These are phyloP conservation scores for Acephala macrosclerotiorum DNA, from an alignment of 2,329 filamentous ascomycete genomes.

Conservation along the genomic window DNA sequence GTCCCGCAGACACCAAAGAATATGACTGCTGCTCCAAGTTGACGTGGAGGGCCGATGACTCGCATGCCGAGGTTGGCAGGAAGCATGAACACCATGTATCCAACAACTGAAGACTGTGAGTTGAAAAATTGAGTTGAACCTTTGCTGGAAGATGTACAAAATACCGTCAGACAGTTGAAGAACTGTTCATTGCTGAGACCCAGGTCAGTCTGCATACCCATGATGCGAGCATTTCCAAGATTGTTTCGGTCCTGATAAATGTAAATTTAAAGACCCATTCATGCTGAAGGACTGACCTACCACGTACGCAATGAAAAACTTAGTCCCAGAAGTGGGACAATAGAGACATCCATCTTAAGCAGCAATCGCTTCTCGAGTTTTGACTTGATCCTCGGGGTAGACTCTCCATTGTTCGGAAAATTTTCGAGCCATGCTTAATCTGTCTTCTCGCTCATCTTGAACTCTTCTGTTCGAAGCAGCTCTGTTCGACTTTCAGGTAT, in stretches of 20 bases:
- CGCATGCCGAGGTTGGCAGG: constrained; percentile 21
- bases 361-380: constrained; percentile 24
- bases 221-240: constrained; percentile 32
- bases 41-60: constrained; percentile 24
- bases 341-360: constrained; percentile 21
- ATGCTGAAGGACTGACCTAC: background rate
- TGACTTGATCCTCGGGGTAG: background rate
- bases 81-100: constrained; percentile 24
- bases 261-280: background rate
- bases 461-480: background rate
- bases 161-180: constrained; percentile 26
- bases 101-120: constrained; percentile 18
- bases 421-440: constrained; percentile 18
- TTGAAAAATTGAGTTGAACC: background rate
- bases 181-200: constrained; percentile 20
- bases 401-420: background rate
- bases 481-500: background rate
- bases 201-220: constrained; percentile 31
- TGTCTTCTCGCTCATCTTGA: constrained; percentile 15
- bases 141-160: constrained; percentile 11
- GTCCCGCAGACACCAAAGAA: constrained; percentile 31
- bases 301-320: constrained; percentile 27
- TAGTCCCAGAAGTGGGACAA: constrained; percentile 19
- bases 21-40: constrained; percentile 26
- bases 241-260: constrained; percentile 41